phyloP scores from a whole-genome alignment of 176 grass and related monocot genomes.

The Calamus simplicifolius region DNA sequence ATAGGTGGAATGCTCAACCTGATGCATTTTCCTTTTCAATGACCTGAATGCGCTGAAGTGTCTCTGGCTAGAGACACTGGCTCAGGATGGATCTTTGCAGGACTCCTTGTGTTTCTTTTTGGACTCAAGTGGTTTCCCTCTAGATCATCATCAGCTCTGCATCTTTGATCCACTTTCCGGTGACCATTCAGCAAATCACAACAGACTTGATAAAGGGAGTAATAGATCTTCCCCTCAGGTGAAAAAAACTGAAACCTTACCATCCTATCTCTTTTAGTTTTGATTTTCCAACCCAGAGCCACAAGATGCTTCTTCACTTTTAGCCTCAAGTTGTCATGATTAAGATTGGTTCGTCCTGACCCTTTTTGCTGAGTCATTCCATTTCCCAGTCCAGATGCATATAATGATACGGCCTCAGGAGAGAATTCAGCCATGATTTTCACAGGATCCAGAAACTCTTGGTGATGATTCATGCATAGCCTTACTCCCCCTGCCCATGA shows the following conservation, averaged over 20 bases:
- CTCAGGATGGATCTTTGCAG: no score
- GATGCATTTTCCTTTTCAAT: no score
- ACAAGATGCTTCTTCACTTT: conserved; percentile 63
- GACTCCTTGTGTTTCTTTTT: no score
- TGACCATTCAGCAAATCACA: conserved; percentile 15
- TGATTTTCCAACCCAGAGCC: conserved; percentile 61
- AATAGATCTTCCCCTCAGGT: conserved; percentile 34
- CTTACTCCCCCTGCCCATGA: no score
- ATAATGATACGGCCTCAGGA: conserved; percentile 24
- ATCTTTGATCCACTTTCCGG: conserved; percentile 12
- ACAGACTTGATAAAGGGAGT: conserved; percentile 36
- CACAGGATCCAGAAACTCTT: conserved; percentile 5
- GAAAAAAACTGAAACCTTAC: conserved; percentile 31
- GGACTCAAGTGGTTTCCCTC: neutral
- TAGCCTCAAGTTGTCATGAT: neutral
- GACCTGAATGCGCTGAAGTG: neutral
- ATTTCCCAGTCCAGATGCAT: conserved; percentile 7
- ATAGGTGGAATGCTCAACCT: no score
- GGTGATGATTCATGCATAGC: neutral
- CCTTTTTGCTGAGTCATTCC: conserved; percentile 14
- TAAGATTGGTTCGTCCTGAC: neutral
- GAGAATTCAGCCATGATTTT: conserved; percentile 37
- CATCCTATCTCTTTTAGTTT: conserved; percentile 20
- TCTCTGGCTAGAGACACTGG: no score
- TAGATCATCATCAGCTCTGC: conserved; percentile 3